These are phyloP conservation scores for bread wheat (Triticum aestivum) DNA, from an alignment of 176 grass and related monocot genomes.

Conservation along the genomic window IWGSC_CS_RefSeq_v2.1 NC_057805.1:302028917-302029416, in stretches of 20 bases:
- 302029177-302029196: neutral
- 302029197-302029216: constrained; percentile 79
- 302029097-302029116: constrained; percentile 25
- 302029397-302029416: constrained; percentile 3
- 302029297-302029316: constrained; percentile 98
- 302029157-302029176: neutral
- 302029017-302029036: constrained; percentile 80
- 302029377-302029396: constrained; percentile 5
- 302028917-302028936: constrained; percentile 9
- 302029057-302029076: constrained; percentile 66
- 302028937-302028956: constrained; percentile 1
- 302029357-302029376: neutral
- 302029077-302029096: constrained; percentile 89
- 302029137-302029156: constrained; percentile 43
- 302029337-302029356: constrained; percentile 39
- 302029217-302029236: constrained; percentile 99
- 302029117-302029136: constrained; percentile 31
- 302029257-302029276: constrained; percentile 99
- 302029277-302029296: constrained; percentile 94
- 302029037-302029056: constrained; percentile 87
- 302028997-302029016: constrained; percentile 85
- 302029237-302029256: constrained; percentile 96
- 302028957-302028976: neutral
- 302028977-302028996: constrained; percentile 31
- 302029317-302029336: constrained; percentile 81